Evolutionary conservation across 768 basidiomycete species (phyloP), one percentile per base, ranked within the genome.

Genomic region (Amanita thiersii): DNA sequence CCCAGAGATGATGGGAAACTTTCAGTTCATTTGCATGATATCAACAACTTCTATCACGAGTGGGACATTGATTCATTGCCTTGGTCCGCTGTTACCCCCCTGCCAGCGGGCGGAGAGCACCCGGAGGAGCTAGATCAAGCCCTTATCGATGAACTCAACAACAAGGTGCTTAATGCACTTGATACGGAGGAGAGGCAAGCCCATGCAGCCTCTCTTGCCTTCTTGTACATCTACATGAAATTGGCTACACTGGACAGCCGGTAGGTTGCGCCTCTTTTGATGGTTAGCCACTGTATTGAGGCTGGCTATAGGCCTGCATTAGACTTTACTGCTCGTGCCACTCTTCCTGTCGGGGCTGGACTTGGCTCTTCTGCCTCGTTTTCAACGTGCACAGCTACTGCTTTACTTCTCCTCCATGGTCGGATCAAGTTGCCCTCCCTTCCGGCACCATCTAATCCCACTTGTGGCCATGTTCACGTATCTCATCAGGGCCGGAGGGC

Each of bases 331-430:
- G 76, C 82, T 28, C 88, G 94, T 34, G 82, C 90, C 24, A 87
- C 89, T 17, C 73, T 98, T 4, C 96, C 96, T 20, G 81, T 98
- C 44, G 86, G 89, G 5, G 96, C 96, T 11, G 96, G 96, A 34
- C 81, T 98, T 37, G 96, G 96, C 17, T 98, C 94, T 9, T 96
- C 92, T 15, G 96, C 96, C 5, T 90, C 96, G 17, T 97, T 84
- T 66, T 97, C 93, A 2, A 78, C 81, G 14, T 96, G 93, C 56
- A 66, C 84, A 33, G 80, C 91, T 7, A 81, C 87, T 1, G 68
- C 87, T 4, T 68, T 94, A 32, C 75, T 97, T 26, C 70, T 93
- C 36, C 70, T 85, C 10, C 78, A 87, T 56, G 66, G 70, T 35
- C 82, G 81, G 48, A 78, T 96, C 54, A 61, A 50, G 31, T 56